Percentiles rank a stretch among this genome's conserved stretches.
These are phyloP conservation scores for Candida sanyaensis DNA, from an alignment of 1,139 yeast genomes.

Conservation along the genomic window DNA sequence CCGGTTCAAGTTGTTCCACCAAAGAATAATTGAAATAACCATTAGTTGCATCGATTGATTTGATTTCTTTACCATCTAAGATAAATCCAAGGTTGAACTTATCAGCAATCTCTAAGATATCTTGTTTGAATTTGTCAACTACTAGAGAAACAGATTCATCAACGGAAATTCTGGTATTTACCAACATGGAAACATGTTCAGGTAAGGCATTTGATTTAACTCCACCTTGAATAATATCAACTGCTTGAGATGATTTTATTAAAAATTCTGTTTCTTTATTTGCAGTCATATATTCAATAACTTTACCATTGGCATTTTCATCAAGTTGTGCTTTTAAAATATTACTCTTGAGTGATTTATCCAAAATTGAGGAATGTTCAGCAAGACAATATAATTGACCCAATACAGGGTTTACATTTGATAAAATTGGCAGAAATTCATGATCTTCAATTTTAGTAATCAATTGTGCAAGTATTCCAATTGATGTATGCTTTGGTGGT, in stretches of 20 bases:
- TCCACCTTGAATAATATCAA: constrained; percentile 72
- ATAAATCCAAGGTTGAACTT: constrained; percentile 48
- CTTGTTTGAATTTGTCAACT: constrained; percentile 35
- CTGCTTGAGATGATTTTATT: constrained; percentile 65
- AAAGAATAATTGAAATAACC: constrained; percentile 51
- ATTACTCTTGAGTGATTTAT: constrained; percentile 30
- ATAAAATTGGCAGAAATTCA: constrained; percentile 35
- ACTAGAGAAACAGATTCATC: constrained; percentile 41
- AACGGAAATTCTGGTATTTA: constrained; percentile 62
- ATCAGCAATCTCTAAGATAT: constrained; percentile 42
- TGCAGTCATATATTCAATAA: constrained; percentile 33
- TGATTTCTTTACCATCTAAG: constrained; percentile 32
- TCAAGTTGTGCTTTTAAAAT: constrained; percentile 46
- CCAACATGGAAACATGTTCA: constrained; percentile 55
- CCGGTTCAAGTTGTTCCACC: constrained; percentile 48
- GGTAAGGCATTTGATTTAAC: constrained; percentile 75
- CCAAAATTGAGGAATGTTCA: constrained; percentile 34
- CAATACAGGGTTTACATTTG: constrained; percentile 44
- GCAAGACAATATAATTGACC: constrained; percentile 46
- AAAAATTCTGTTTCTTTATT: constrained; percentile 36
- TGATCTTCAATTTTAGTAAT: constrained; percentile 37
- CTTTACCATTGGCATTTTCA: constrained; percentile 38
- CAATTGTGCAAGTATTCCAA: constrained; percentile 47
- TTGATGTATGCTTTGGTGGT: constrained; percentile 50
- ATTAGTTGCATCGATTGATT: constrained; percentile 25